Evolutionary conservation across 2,329 filamentous ascomycete species (phyloP).

Genomic region (Claviceps africana): DNA sequence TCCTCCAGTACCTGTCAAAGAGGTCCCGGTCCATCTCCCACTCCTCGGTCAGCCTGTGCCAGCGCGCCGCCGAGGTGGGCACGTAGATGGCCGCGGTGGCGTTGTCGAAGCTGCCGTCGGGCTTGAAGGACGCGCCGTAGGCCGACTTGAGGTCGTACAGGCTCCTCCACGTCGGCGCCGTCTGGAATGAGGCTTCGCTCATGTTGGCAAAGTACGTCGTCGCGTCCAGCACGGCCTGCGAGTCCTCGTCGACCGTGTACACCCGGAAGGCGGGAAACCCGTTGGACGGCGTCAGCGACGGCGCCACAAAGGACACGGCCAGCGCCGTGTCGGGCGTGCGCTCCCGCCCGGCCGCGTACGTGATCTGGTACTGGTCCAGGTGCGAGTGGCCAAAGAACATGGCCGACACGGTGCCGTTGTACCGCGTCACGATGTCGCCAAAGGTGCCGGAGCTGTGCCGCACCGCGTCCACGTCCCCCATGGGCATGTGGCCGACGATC

Average conservation of each 20-base stretch:
- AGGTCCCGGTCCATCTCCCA: neutral
- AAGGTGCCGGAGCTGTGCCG: conserved; percentile 37
- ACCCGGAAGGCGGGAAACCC: conserved; percentile 42
- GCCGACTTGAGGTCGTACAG: neutral
- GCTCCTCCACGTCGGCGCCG: neutral
- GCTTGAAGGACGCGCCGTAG: neutral
- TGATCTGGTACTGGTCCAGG: conserved; percentile 39
- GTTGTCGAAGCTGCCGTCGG: neutral
- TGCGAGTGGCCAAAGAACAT: conserved; percentile 46
- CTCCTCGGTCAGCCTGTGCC: neutral
- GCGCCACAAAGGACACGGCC: conserved; percentile 37
- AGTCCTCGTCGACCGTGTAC: conserved; percentile 41
- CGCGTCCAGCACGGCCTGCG: conserved; percentile 22
- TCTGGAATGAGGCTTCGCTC: neutral
- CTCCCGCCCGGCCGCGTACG: conserved; percentile 32
- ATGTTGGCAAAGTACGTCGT: neutral
- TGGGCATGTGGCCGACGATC: conserved; percentile 42
- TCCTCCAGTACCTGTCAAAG: neutral
- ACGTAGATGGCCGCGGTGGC: neutral
- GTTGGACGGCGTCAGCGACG: conserved; percentile 38
- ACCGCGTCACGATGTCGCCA: conserved; percentile 37
- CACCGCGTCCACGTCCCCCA: conserved; percentile 34
- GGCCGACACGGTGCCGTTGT: conserved; percentile 36
- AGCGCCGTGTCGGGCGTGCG: conserved; percentile 28
- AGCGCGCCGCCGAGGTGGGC: neutral